Evolutionary conservation across 345 rosid species (phyloP), one percentile per base, ranked within the genome.

Genomic region (Hirschfeldia incana): DNA sequence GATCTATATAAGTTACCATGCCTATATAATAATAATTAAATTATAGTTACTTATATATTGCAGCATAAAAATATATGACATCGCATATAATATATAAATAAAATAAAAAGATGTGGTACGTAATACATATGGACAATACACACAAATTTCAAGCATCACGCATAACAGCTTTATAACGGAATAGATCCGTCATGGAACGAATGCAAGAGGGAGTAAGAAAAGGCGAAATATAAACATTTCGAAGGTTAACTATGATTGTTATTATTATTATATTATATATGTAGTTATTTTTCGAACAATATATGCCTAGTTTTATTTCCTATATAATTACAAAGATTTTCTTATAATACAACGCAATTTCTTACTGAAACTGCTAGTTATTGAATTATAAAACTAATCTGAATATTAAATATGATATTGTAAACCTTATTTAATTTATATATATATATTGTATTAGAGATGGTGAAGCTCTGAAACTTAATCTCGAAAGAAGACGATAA

Each of bases 91-190:
- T 16, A 57, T 17, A 26, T 49, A 53, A 15, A 53, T 53, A 21
- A 29, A 29, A 29, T 29, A 29, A 49, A 32, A 17, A 51, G 27
- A 53, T 65, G 26, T 75, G 65, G 3, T 73, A 79, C 82, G 82
- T 73, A 79, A 67, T 51, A 37, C 44, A 30, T 64, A 72, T 67
- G 36, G 58, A 73, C 44, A 67, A 69, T 53, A 69, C 74, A 74
- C 60, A 74, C 78, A 79, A 53, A 69, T 68, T 59, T 53, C 61
- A 69, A 74, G 75, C 75, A 74, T 74, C 78, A 79, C 82, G 75
- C 75, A 68, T 79, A 63, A 79, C 82, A 62, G 67, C 82, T 74
- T 79, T 74, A 68, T 74, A 79, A 79, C 82, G 78, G 82, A 79
- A 79, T 79, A 28, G 58, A 79, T 79, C 34, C 78, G 71, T 74